Base-by-base conservation (phyloP, 345 rosid genomes). In the Nasturtium officinale region DNA sequence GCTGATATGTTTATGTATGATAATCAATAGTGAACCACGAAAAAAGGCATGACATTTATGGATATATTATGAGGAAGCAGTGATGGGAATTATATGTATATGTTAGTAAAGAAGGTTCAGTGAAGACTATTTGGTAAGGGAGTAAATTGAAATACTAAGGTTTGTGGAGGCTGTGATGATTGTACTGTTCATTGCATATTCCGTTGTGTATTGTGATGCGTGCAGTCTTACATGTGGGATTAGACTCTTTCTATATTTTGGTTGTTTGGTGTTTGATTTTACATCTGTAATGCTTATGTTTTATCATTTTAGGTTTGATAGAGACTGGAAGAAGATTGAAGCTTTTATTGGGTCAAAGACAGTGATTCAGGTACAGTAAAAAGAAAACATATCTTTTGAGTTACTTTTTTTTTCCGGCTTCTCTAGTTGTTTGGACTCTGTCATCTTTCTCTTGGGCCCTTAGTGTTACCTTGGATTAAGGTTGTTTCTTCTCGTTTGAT, bases 271-370 rank as follows among this genome's bases (percentile, higher is more conserved):
- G 26, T 50, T 38, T 16, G 38, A 40, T 61, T 11, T 42, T 25
- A 43, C 40, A 16, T 15, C 12, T 12, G 55, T 61, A 69, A 13
- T 79, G 72, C 57, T 45, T 74, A 15, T 47, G 26, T 48, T 67
- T 43, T 37, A 9, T 42, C 40, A 8, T 72, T 79, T 51, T 64
- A 91, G 97, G 65, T 91, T 91, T 84, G 97, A 91, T 26, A 91
- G 96, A 55, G 97, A 91, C 77, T 91, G 97, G 97, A 91, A 89
- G 73, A 91, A 91, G 79, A 91, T 91, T 61, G 92, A 91, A 85
- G 92, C 97, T 18, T 91, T 91, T 72, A 69, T 89, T 69, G 97
- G 96, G 62, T 89, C 97, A 43, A 91, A 89, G 86, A 87, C 97
- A 52, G 92, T 85, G 69, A 89, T 91, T 73, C 97, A 91, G 96